Evolutionary conservation across 1,284 basidiomycete genomes (phyloP).

Genomic region (Naganishia sp.): DNA sequence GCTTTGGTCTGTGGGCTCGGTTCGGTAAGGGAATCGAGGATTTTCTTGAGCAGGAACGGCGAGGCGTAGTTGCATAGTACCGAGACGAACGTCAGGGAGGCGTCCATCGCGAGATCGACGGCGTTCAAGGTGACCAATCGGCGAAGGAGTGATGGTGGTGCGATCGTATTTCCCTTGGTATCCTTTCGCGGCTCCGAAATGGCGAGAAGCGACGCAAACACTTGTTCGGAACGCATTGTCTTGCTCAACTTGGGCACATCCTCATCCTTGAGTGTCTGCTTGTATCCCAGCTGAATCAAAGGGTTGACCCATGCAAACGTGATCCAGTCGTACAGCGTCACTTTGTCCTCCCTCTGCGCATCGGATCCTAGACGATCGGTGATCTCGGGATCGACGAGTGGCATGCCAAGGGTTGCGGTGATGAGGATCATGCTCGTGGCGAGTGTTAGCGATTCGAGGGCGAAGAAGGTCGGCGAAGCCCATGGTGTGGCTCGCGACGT

Average conservation of each 20-base stretch:
- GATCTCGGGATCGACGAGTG: conserved; percentile 42
- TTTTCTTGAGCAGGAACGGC: conserved; percentile 55
- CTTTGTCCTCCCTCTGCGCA: conserved; percentile 64
- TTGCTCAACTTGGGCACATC: conserved; percentile 73
- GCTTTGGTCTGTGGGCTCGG: conserved; percentile 59
- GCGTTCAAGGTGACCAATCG: conserved; percentile 69
- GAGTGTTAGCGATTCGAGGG: conserved; percentile 40
- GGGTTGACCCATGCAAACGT: conserved; percentile 74
- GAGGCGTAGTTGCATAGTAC: conserved; percentile 66
- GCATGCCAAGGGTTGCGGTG: conserved; percentile 40
- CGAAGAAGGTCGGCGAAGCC: conserved; percentile 38
- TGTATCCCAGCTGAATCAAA: conserved; percentile 63
- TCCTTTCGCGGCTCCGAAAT: conserved; percentile 13
- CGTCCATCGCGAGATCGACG: conserved; percentile 71
- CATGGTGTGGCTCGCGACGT: conserved; percentile 39
- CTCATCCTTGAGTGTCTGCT: conserved; percentile 64
- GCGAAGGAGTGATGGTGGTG: conserved; percentile 58
- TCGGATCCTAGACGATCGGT: conserved; percentile 40
- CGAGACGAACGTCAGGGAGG: conserved; percentile 63
- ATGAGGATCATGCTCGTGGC: conserved; percentile 24
- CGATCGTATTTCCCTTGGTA: conserved; percentile 35
- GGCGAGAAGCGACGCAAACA: conserved; percentile 59
- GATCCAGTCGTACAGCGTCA: conserved; percentile 74
- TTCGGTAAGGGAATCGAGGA: conserved; percentile 52
- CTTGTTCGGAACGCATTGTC: conserved; percentile 66